Base-by-base conservation (phyloP, 306 rosid species). In the Prunus mume region DNA sequence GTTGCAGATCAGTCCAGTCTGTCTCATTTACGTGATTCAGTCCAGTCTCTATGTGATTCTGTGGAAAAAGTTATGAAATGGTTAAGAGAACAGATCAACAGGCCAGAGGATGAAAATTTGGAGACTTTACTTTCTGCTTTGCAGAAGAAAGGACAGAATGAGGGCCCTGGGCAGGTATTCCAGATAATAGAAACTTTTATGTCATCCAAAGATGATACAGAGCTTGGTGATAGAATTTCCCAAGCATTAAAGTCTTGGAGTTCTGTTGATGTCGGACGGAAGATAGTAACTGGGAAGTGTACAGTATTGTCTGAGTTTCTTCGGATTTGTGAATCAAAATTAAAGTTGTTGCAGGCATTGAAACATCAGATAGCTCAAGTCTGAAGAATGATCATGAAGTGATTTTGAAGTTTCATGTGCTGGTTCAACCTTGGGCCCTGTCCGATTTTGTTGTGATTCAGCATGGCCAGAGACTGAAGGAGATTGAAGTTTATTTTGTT, bases 161-260 rank as follows among this genome's bases (percentile, higher is more conserved):
- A 85, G 69, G 96, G 96, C 64, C 96, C 96, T 0, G 99, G 99
- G 52, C 77, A 76, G 78, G 91, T 93, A 66, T 87, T 87, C 67
- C 80, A 61, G 77, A 79, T 76, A 22, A 79, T 96, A 58, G 90
- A 85, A 74, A 80, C 91, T 17, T 83, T 67, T 46, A 67, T 75
- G 56, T 88, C 86, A 63, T 83, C 93, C 68, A 55, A 69, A 65
- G 65, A 80, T 78, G 87, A 79, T 5, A 49, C 17, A 1, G 93
- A 93, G 38, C 65, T 89, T 12, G 96, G 99, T 30, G 91, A 86
- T 61, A 80, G 74, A 12, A 87, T 91, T 67, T 76, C 87, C 56
- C 90, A 74, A 67, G 87, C 96, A 71, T 73, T 96, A 43, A 86
- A 84, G 79, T 86, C 91, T 67, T 96, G 99, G 99, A 87, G 75